Base-by-base conservation (phyloP, 2,329 filamentous ascomycete species). In the Diaporthe capsici region DNA sequence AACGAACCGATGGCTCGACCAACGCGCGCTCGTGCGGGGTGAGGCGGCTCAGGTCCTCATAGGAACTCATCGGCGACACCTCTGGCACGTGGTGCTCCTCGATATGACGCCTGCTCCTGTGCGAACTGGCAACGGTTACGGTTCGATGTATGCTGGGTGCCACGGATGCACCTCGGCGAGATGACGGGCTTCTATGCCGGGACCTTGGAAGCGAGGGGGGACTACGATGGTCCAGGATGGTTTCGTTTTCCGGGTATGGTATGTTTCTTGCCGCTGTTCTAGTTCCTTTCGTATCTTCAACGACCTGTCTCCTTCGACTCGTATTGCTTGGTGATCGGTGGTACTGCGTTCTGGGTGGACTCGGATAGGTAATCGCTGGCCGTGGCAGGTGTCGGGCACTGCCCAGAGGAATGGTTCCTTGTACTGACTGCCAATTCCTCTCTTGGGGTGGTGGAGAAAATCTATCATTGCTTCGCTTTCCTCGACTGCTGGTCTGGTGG, bases 371-470 rank as follows among this genome's bases (percentile, higher is more conserved):
- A 13, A 47, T 1, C 0, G 17, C 17, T 22, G 44, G 17, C 44
- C 44, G 0, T 47, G 44, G 44, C 5, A 2, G 44, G 44, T 13
- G 17, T 2, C 13, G 15, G 6, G 10, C 17, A 20, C 0, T 47
- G 17, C 44, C 4, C 4, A 13, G 1, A 47, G 1, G 2, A 15
- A 47, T 17, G 4, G 44, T 22, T 47, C 17, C 12, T 13, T 47
- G 44, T 47, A 13, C 44, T 5, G 44, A 0, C 44, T 47, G 17
- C 13, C 44, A 0, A 22, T 7, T 47, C 44, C 44, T 20, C 44
- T 0, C 17, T 47, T 47, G 44, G 0, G 0, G 44, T 0, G 15
- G 0, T 47, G 44, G 17, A 47, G 3, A 4, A 22, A 1, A 15
- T 13, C 44, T 13, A 8, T 47, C 13, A 13, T 47, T 22, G 13